Base-by-base conservation (phyloP, 2,329 filamentous ascomycete species). In the Mariannaea sp. region DNA sequence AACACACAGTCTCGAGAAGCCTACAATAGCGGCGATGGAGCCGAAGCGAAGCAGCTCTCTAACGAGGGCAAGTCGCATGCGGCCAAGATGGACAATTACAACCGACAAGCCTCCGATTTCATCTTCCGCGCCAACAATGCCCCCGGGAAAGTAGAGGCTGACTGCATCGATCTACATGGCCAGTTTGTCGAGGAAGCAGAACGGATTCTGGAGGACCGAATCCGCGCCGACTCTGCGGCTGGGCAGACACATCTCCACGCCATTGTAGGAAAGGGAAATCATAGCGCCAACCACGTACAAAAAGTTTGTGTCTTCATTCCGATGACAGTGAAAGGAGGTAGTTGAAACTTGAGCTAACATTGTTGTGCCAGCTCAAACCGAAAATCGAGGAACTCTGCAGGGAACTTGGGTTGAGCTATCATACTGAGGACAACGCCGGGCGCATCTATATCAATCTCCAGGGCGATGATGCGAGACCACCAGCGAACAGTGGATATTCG, bases 91-190 rank as follows among this genome's bases (percentile, higher is more conserved):
- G 90, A 95, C 61, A 80, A 87, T 55, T 95, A 92, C 77, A 97
- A 97, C 79, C 85, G 83, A 60, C 91, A 96, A 73, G 94, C 94
- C 1, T 90, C 90, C 55, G 90, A 97, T 54, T 96, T 84, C 73
- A 97, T 97, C 70, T 97, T 99, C 78, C 87, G 92, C 33, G 91
- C 93, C 75, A 97, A 97, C 78, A 97, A 97, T 70, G 86, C 89
- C 16, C 72, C 79, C 3, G 89, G 85, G 14, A 85, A 88, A 56
- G 88, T 96, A 8, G 81, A 84, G 13, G 78, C 79, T 33, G 93
- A 97, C 73, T 91, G 89, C 7, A 92, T 99, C 65, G 94, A 99
- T 74, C 80, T 99, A 41, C 94, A 99, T 72, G 94, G 94, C 3
- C 89, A 95, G 69, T 97, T 88, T 67, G 92, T 96, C 54, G 90